phyloP scores from a whole-genome alignment of 2,329 filamentous ascomycete genomes.

The Coniochaeta prunicola region DNA sequence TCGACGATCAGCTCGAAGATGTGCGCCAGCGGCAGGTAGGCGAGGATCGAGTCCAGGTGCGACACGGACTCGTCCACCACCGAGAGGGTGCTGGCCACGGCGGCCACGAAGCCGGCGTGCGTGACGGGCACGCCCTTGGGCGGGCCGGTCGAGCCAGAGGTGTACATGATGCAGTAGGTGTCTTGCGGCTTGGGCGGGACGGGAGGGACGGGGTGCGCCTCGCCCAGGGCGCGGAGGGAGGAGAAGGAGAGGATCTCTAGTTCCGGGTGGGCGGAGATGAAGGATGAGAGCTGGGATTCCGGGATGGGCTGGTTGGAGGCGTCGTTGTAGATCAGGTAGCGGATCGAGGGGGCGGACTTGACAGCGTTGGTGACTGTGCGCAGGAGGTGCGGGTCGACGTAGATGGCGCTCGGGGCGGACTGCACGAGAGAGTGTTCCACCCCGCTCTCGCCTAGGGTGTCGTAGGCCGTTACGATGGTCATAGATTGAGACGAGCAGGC shows the following conservation, averaged over 20 bases:
- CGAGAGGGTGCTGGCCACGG: slow-evolving; percentile 72
- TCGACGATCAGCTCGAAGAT: slow-evolving; percentile 97
- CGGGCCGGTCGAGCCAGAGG: slow-evolving; percentile 80
- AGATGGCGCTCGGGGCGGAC: slow-evolving; percentile 75
- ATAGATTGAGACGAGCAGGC: slow-evolving; percentile 75
- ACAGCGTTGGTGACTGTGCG: slow-evolving; percentile 51
- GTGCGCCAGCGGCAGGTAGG: slow-evolving; percentile 90
- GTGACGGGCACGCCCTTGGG: slow-evolving; percentile 85
- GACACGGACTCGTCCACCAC: slow-evolving; percentile 74
- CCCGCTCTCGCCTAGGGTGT: slow-evolving; percentile 79
- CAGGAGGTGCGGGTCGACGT: slow-evolving; percentile 74
- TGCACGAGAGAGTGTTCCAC: slow-evolving; percentile 81
- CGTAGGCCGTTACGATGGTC: slow-evolving; percentile 89
- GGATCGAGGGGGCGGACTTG: slow-evolving; percentile 47
- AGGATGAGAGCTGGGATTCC: slow-evolving; percentile 44
- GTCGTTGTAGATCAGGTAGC: slow-evolving; percentile 58
- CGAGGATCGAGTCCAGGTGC: slow-evolving; percentile 71
- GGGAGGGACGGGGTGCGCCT: slow-evolving; percentile 64
- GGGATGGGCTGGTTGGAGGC: slow-evolving; percentile 41
- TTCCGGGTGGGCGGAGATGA: slow-evolving; percentile 48
- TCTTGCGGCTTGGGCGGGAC: slow-evolving; percentile 68
- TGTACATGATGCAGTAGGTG: slow-evolving; percentile 79
- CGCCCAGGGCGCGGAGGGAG: slow-evolving; percentile 48
- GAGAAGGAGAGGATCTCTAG: slow-evolving; percentile 47
- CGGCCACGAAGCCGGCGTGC: slow-evolving; percentile 73